These are phyloP conservation scores for Aspergillus chevalieri DNA, from an alignment of 2,329 filamentous ascomycete genomes.

Conservation along the genomic window DNA sequence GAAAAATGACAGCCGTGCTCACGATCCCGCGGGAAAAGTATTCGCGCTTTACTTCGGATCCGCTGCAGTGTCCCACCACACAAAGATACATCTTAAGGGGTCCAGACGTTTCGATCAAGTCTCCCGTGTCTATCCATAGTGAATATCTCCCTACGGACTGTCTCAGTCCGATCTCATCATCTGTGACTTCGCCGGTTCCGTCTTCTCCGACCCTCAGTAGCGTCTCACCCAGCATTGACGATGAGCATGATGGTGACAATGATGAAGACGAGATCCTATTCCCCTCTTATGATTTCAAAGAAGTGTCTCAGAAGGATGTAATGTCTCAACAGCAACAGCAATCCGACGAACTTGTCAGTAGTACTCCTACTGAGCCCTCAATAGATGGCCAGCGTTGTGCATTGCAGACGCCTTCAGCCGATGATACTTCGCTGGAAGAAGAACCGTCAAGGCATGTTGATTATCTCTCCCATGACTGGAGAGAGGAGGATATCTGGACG, in stretches of 20 bases:
- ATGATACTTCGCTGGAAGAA: conserved; percentile 68
- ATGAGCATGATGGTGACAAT: conserved; percentile 14
- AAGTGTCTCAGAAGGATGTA: conserved; percentile 42
- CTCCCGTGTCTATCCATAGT: conserved; percentile 16
- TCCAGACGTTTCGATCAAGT: conserved; percentile 17
- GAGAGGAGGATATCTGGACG: conserved; percentile 93
- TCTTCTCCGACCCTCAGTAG: conserved; percentile 35
- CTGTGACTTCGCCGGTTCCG: conserved; percentile 30
- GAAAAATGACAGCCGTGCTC: conserved; percentile 32
- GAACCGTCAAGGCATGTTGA: conserved; percentile 87
- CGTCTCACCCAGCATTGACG: conserved; percentile 28
- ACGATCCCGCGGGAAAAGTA: conserved; percentile 24
- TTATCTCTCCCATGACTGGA: conserved; percentile 89
- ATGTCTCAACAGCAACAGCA: conserved; percentile 8
- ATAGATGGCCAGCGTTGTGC: conserved; percentile 51
- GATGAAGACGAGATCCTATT: conserved; percentile 37
- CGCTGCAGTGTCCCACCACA: conserved; percentile 22
- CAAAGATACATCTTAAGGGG: conserved; percentile 29
- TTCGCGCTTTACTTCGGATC: conserved; percentile 27
- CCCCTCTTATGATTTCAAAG: conserved; percentile 38
- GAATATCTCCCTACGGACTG: conserved; percentile 19
- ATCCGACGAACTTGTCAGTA: conserved; percentile 11
- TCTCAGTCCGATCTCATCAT: conserved; percentile 23
- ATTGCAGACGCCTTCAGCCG: conserved; percentile 61
- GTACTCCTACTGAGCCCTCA: conserved; percentile 15